These are phyloP conservation scores for Bisporella sp. DNA, from an alignment of 2,329 filamentous ascomycete genomes.

Conservation along the genomic window DNA sequence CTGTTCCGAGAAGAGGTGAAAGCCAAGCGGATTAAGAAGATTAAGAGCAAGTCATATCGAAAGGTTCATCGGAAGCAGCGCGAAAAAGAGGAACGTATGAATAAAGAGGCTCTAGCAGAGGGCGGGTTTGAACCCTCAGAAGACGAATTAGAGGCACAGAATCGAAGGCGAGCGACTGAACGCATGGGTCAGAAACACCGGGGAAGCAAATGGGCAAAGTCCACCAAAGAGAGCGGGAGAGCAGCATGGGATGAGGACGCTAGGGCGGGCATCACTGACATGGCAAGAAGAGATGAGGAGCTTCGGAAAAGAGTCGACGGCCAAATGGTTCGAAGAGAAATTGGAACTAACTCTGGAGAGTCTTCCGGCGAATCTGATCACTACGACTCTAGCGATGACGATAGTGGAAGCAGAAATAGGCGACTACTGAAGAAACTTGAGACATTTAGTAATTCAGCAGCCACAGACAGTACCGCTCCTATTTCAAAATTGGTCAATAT, in stretches of 20 bases:
- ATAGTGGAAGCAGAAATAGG: slow-evolving; percentile 37
- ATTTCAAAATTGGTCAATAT: slow-evolving; percentile 69
- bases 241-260: slow-evolving; percentile 65
- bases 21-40: slow-evolving; percentile 93
- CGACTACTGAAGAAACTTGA: slow-evolving; percentile 43
- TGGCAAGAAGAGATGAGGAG: slow-evolving; percentile 61
- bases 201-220: slow-evolving; percentile 68
- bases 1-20: slow-evolving; percentile 84
- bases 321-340: slow-evolving; percentile 42
- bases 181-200: slow-evolving; percentile 64
- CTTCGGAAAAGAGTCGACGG: slow-evolving; percentile 59
- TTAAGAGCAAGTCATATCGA: slow-evolving; percentile 94
- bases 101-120: slow-evolving; percentile 49
- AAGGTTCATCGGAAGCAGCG: slow-evolving; percentile 81
- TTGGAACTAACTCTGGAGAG: slow-evolving; percentile 40
- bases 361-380: slow-evolving; percentile 51
- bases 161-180: slow-evolving; percentile 58
- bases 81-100: slow-evolving; percentile 49
- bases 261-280: slow-evolving; percentile 55
- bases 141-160: slow-evolving; percentile 55
- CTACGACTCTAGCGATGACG: slow-evolving; percentile 42
- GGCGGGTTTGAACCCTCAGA: slow-evolving; percentile 55
- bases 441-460: slow-evolving; percentile 36
- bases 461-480: slow-evolving; percentile 41
- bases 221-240: slow-evolving; percentile 56